These are phyloP conservation scores for Ceratocystis diversiconidia DNA, from an alignment of 2,329 filamentous ascomycete genomes.

Conservation along the genomic window DNA sequence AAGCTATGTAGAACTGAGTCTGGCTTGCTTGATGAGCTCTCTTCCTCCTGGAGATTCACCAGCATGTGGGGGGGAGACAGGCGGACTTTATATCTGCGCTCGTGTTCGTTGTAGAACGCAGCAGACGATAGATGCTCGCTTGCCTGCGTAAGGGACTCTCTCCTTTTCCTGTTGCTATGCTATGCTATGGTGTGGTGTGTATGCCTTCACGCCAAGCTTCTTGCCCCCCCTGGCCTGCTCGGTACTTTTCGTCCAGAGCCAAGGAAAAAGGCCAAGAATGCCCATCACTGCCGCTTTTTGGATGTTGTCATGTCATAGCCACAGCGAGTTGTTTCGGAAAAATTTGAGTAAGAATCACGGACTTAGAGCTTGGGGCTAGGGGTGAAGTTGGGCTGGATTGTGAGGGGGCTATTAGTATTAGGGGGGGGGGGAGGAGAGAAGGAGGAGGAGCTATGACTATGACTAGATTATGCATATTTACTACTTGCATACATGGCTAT, in stretches of 20 bases:
- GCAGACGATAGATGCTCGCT: too few species aligned
- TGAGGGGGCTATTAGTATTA: too few species aligned
- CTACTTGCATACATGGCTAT: background rate
- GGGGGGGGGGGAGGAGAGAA: too few species aligned
- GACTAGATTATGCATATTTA: background rate
- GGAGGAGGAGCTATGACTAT: background rate
- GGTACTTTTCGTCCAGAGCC: background rate
- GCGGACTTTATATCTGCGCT: too few species aligned
- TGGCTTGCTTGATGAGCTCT: background rate
- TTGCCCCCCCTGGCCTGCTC: background rate
- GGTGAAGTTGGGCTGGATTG: background rate
- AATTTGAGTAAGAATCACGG: background rate
- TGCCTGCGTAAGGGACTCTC: too few species aligned
- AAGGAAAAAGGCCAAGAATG: background rate
- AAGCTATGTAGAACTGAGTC: background rate
- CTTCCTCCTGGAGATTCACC: too few species aligned
- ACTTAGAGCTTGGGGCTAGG: background rate
- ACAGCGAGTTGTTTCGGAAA: background rate
- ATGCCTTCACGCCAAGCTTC: too few species aligned
- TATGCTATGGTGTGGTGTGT: too few species aligned
- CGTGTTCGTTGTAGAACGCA: too few species aligned
- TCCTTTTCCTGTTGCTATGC: too few species aligned
- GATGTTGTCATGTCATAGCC: background rate
- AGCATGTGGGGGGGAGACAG: too few species aligned
- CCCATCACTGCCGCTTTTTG: background rate